Evolutionary conservation across 129 eudicot genomes (phyloP).

Genomic region (Daucus carota): DH1_v3.0 NC_030384.2:30777501-30778000

Average conservation of each 20-base stretch:
- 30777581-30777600: slow-evolving; percentile 73
- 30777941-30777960: no score
- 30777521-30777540: not conserved
- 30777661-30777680: not conserved
- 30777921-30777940: not conserved
- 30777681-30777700: not conserved
- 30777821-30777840: slow-evolving; percentile 90
- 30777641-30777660: slow-evolving; percentile 7
- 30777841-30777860: not conserved
- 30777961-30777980: slow-evolving; percentile 72
- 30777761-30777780: slow-evolving; percentile 74
- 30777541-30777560: not conserved
- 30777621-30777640: slow-evolving; percentile 61
- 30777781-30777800: slow-evolving; percentile 90
- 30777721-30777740: not conserved
- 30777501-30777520: not conserved
- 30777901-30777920: not conserved
- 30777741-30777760: slow-evolving; percentile 52
- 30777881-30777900: not conserved
- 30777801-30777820: slow-evolving; percentile 70
- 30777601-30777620: slow-evolving; percentile 76
- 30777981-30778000: slow-evolving; percentile 68
- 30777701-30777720: not conserved
- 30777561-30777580: not conserved
- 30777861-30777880: not conserved